These are phyloP conservation scores for Desmodesmus armatus DNA, from an alignment of 139 green algal species.

Conservation along the genomic window DNA sequence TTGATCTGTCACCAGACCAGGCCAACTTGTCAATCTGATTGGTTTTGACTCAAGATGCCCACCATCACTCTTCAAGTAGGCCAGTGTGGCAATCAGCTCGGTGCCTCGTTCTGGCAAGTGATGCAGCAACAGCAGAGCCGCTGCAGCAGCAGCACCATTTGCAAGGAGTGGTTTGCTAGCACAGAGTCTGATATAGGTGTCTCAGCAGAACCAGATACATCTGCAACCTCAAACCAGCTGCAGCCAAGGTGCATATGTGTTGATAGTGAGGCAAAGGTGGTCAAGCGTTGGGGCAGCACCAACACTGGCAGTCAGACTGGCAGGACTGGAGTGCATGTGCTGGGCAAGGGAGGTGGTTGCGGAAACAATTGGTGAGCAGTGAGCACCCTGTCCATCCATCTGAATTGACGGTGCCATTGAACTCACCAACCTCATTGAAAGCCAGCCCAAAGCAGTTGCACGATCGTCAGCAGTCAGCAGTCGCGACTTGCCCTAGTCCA, in stretches of 20 bases:
- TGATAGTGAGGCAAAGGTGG: slow-evolving; percentile 26
- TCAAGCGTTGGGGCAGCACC: neutral
- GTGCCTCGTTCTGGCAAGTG: neutral
- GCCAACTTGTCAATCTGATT: too few species aligned
- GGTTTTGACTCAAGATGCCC: slow-evolving; percentile 2
- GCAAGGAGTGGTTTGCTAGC: slow-evolving; percentile 28
- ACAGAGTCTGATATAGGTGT: neutral
- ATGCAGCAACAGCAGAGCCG: neutral
- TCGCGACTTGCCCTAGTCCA: neutral
- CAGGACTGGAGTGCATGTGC: neutral
- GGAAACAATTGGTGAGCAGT: slow-evolving; percentile 34
- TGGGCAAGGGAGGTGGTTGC: slow-evolving; percentile 26
- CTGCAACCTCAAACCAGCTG: neutral
- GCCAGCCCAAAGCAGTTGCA: neutral
- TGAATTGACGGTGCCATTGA: too few species aligned
- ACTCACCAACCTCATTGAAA: too few species aligned
- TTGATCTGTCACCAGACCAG: too few species aligned
- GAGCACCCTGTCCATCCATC: neutral
- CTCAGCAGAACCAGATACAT: neutral
- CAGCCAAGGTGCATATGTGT: neutral
- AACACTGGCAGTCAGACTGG: neutral
- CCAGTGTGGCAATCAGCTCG: slow-evolving; percentile 30
- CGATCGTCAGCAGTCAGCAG: neutral
- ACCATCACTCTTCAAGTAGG: slow-evolving; percentile 26
- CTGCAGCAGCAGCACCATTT: slow-evolving; percentile 4